Conservation (phyloP, 2,329 filamentous ascomycete species). For the Fusarium brachygibbosum region DNA sequence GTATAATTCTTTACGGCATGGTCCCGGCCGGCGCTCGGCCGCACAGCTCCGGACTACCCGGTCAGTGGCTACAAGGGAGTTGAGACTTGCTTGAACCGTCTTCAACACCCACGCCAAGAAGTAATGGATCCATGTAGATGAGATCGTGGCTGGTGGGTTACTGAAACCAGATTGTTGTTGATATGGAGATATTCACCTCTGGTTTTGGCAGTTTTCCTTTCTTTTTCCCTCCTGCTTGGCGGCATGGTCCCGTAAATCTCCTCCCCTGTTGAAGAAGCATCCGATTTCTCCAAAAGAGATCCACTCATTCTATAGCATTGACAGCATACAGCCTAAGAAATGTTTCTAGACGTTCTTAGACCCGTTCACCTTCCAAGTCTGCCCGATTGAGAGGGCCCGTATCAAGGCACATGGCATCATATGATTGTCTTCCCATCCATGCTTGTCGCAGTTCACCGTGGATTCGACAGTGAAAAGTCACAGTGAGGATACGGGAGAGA, state of each 20-base stretch:
- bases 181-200: background rate
- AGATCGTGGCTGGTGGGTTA: constrained; percentile 21
- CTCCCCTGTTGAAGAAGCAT: constrained; percentile 28
- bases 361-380: constrained; percentile 35
- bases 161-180: background rate
- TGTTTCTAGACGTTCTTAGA: constrained; percentile 40
- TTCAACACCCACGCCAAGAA: constrained; percentile 5
- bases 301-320: constrained; percentile 22
- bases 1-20: constrained; percentile 33
- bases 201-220: constrained; percentile 3
- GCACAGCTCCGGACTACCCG: constrained; percentile 40
- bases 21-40: constrained; percentile 35
- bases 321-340: constrained; percentile 4
- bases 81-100: background rate
- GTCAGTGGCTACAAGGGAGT: constrained; percentile 4
- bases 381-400: constrained; percentile 42
- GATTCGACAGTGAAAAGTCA: background rate
- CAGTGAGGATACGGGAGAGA: constrained; percentile 7
- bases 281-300: constrained; percentile 19
- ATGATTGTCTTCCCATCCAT: constrained; percentile 38
- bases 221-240: constrained; percentile 8
- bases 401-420: constrained; percentile 45
- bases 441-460: constrained; percentile 10
- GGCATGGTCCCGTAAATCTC: constrained; percentile 17
- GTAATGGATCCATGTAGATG: constrained; percentile 3